A percentile compares a stretch with the other conserved stretches of the same genome.
phyloP scores from a whole-genome alignment of 2,329 filamentous ascomycete genomes.

The Rugonectria rugulosa region DNA sequence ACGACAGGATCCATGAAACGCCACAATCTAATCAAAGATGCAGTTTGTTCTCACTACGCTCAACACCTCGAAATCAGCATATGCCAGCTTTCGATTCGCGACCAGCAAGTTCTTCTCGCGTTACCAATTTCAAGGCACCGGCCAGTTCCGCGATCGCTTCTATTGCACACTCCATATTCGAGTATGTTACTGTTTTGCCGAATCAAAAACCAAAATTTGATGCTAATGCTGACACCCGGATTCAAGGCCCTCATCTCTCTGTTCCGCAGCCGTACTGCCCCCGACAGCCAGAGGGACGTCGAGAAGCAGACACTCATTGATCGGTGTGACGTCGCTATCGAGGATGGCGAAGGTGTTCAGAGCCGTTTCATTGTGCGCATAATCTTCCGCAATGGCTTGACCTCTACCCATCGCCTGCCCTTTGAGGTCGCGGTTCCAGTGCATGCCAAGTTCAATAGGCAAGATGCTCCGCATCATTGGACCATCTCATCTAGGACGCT shows the following conservation, averaged over 20 bases:
- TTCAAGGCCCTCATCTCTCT: conserved; percentile 72
- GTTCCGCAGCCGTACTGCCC: conserved; percentile 70
- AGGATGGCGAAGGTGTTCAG: conserved; percentile 74
- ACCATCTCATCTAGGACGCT: conserved; percentile 74
- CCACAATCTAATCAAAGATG: conserved; percentile 2
- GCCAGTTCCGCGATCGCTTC: conserved; percentile 66
- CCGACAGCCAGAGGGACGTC: conserved; percentile 63
- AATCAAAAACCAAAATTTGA: not conserved
- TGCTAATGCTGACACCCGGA: not conserved
- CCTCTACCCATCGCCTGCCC: conserved; percentile 78
- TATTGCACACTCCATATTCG: conserved; percentile 79
- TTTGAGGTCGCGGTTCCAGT: conserved; percentile 79
- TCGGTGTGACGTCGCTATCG: conserved; percentile 75
- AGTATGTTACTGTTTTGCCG: conserved; percentile 47
- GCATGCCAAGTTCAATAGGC: conserved; percentile 76
- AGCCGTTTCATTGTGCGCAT: conserved; percentile 80
- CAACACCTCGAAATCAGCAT: conserved; percentile 83
- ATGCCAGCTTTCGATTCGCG: conserved; percentile 75
- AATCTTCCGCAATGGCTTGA: conserved; percentile 76
- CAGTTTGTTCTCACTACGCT: conserved; percentile 78
- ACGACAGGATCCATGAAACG: not conserved
- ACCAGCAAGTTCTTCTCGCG: conserved; percentile 74
- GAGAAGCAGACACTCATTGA: conserved; percentile 77
- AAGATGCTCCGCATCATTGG: conserved; percentile 74
- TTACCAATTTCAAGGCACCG: conserved; percentile 69